These are phyloP conservation scores for Phragmites australis DNA, from an alignment of 176 grass and related monocot genomes.

Conservation along the genomic window DNA sequence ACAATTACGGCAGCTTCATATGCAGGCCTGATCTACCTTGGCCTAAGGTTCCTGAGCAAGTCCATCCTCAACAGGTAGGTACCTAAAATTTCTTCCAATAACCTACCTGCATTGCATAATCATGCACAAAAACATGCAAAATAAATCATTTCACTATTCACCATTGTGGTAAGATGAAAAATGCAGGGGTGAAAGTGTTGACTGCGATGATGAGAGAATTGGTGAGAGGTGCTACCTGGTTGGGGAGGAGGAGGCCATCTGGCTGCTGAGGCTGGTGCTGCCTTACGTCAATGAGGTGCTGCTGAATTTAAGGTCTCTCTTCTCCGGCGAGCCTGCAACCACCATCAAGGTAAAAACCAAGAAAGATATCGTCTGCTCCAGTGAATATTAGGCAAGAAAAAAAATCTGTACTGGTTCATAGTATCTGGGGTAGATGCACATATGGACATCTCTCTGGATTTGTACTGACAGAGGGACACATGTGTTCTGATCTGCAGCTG, in stretches of 20 bases:
- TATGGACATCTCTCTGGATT: slow-evolving; percentile 30
- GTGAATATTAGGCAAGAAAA: neutral
- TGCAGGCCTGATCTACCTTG: slow-evolving; percentile 78
- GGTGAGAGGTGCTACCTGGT: slow-evolving; percentile 54
- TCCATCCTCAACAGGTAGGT: slow-evolving; percentile 81
- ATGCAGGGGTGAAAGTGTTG: slow-evolving; percentile 58
- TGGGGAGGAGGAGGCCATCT: slow-evolving; percentile 93
- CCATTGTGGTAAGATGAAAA: slow-evolving; percentile 17
- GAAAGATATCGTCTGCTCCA: neutral
- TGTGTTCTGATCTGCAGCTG: slow-evolving; percentile 65
- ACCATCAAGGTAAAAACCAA: slow-evolving; percentile 77
- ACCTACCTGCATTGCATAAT: neutral
- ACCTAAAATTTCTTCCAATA: neutral
- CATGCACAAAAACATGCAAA: neutral
- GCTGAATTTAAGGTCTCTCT: slow-evolving; percentile 64
- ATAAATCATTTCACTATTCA: neutral
- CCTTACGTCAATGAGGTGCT: slow-evolving; percentile 92
- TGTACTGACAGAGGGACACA: slow-evolving; percentile 46
- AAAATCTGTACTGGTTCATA: neutral
- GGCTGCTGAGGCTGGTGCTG: slow-evolving; percentile 77
- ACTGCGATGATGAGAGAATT: slow-evolving; percentile 44
- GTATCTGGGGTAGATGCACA: slow-evolving; percentile 22
- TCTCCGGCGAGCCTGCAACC: slow-evolving; percentile 86
- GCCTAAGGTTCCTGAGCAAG: slow-evolving; percentile 67
- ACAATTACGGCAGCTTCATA: slow-evolving; percentile 82